phyloP scores from a whole-genome alignment of 768 basidiomycete species.

The Nidularia sp. region DNA sequence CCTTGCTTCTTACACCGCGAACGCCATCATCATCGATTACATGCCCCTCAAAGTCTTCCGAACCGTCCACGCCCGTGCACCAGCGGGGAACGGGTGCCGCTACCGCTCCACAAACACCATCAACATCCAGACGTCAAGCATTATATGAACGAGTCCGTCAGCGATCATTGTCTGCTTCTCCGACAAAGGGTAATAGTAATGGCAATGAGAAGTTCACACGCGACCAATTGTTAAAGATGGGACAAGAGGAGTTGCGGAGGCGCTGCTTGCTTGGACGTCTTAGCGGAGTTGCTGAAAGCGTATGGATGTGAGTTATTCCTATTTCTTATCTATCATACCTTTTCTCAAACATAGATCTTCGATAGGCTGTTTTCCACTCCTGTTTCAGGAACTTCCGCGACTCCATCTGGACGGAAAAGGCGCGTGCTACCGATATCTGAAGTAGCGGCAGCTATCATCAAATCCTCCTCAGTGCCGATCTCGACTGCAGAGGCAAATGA shows the following conservation, averaged over 20 bases:
- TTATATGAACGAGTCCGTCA: constrained; percentile 79
- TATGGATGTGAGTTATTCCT: constrained; percentile 67
- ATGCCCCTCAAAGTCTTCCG: constrained; percentile 26
- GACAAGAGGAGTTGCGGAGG: constrained; percentile 75
- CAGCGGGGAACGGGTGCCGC: constrained; percentile 51
- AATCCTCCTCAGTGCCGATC: constrained; percentile 79
- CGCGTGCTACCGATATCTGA: constrained; percentile 66
- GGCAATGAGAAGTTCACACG: constrained; percentile 48
- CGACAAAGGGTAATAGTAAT: constrained; percentile 50
- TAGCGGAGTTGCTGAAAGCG: constrained; percentile 78
- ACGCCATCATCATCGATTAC: constrained; percentile 36
- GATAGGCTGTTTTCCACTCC: constrained; percentile 72
- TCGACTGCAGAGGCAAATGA: constrained; percentile 76
- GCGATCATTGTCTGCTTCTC: constrained; percentile 63
- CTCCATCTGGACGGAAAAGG: constrained; percentile 62
- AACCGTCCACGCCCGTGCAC: constrained; percentile 64
- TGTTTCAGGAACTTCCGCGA: constrained; percentile 37
- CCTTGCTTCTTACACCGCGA: constrained; percentile 39
- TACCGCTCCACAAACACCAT: constrained; percentile 65
- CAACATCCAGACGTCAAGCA: constrained; percentile 72
- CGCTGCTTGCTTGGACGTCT: constrained; percentile 76
- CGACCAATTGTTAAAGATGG: constrained; percentile 65
- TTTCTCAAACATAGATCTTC: constrained; percentile 2
- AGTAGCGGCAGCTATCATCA: constrained; percentile 64
- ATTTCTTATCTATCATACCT: constrained; percentile 1